phyloP scores from a whole-genome alignment of 116 monocot genomes.

The Posidonia oceanica region DNA sequence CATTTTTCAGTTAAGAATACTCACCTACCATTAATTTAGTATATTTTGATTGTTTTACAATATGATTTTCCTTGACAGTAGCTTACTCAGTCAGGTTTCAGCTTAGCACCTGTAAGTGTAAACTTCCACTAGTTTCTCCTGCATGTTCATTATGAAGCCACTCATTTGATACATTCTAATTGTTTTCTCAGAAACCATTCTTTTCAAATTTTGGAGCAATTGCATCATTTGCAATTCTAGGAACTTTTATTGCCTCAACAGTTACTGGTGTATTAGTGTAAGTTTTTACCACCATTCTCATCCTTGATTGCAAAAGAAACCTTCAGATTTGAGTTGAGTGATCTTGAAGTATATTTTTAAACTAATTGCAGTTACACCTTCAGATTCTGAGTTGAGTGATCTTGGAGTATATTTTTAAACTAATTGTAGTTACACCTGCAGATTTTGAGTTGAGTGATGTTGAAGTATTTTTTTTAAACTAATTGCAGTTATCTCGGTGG shows the following conservation, averaged over 20 bases:
- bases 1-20: neutral
- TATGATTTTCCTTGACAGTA: slow-evolving; percentile 48
- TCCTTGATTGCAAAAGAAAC: neutral
- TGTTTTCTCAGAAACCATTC: slow-evolving; percentile 81
- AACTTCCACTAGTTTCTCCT: neutral
- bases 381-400: neutral
- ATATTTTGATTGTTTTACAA: neutral
- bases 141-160: neutral
- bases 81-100: slow-evolving; percentile 92
- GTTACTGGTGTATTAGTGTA: slow-evolving; percentile 96
- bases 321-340: neutral
- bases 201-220: slow-evolving; percentile 99
- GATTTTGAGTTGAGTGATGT: neutral
- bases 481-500: slow-evolving; percentile 88
- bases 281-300: slow-evolving; percentile 13
- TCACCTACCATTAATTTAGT: slow-evolving; percentile 4
- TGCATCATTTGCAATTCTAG: slow-evolving; percentile 87
- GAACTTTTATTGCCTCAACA: slow-evolving; percentile 85
- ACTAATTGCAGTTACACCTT: slow-evolving; percentile 43
- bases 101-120: slow-evolving; percentile 88
- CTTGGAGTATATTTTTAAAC: neutral
- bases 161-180: slow-evolving; percentile 7
- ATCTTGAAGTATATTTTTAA: neutral
- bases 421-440: slow-evolving; percentile 41
- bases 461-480: neutral